These are phyloP conservation scores for Cordyceps cicadae DNA, from an alignment of 2,329 filamentous ascomycete genomes.

Conservation along the genomic window DNA sequence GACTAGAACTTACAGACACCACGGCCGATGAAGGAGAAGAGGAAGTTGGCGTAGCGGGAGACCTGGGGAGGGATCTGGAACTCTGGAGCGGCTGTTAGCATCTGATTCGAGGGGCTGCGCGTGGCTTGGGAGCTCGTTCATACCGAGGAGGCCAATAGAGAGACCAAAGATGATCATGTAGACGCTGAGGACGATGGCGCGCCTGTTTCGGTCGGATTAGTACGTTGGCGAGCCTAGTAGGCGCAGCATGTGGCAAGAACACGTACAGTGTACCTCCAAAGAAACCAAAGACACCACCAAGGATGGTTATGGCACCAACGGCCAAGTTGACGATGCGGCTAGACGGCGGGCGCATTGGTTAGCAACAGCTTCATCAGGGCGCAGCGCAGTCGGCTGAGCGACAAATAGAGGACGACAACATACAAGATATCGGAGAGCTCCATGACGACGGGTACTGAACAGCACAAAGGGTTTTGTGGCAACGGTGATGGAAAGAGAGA, in stretches of 20 bases:
- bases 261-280: constrained; percentile 54
- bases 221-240: background rate
- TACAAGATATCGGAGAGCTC: constrained; percentile 84
- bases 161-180: constrained; percentile 91
- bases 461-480: background rate
- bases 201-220: constrained; percentile 18
- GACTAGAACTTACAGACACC: constrained; percentile 68
- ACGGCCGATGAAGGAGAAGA: constrained; percentile 94
- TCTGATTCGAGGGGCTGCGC: background rate
- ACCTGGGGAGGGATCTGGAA: constrained; percentile 93
- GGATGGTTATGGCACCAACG: constrained; percentile 76
- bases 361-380: constrained; percentile 19
- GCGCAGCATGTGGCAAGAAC: background rate
- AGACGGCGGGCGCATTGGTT: constrained; percentile 22
- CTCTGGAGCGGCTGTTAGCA: constrained; percentile 42
- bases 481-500: background rate
- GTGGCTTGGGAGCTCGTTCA: background rate
- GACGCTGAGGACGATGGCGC: constrained; percentile 64
- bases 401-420: constrained; percentile 24
- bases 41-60: constrained; percentile 89
- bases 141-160: constrained; percentile 59
- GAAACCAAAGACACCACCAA: constrained; percentile 72
- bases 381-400: constrained; percentile 6
- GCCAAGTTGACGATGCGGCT: constrained; percentile 93
- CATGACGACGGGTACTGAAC: constrained; percentile 43